A percentile compares a stretch with the other conserved stretches of the same genome.
Evolutionary conservation across 441 rosid genomes (phyloP).

Genomic region (Hura crepitans): DNA sequence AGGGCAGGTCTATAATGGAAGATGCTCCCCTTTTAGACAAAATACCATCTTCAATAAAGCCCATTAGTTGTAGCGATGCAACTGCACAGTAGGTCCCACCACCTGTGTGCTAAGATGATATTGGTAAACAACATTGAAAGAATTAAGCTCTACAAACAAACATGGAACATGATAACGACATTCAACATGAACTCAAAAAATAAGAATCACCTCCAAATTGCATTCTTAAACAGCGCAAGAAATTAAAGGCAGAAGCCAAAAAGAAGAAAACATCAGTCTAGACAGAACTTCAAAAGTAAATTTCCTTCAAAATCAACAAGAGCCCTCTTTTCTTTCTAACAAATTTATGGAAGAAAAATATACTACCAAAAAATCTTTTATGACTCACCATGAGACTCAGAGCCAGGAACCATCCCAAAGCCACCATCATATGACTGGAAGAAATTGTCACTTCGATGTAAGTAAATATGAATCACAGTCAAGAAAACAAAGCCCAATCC

Average conservation of each 20-base stretch:
- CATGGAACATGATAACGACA: not conserved
- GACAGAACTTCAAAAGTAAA: not conserved
- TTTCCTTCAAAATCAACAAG: slow-evolving; percentile 1
- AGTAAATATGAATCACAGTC: not conserved
- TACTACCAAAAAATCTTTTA: not conserved
- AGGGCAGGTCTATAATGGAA: slow-evolving; percentile 44
- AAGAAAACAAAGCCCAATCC: not conserved
- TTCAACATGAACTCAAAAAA: not conserved
- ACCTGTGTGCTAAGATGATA: slow-evolving; percentile 68
- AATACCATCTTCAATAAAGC: slow-evolving; percentile 61
- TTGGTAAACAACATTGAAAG: slow-evolving; percentile 38
- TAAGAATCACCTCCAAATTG: not conserved
- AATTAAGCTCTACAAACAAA: slow-evolving; percentile 11
- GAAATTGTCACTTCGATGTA: slow-evolving; percentile 17
- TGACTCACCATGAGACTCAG: slow-evolving; percentile 93
- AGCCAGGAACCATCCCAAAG: slow-evolving; percentile 85
- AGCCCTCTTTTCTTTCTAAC: not conserved
- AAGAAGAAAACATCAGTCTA: not conserved
- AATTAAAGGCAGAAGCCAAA: not conserved
- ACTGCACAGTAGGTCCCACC: slow-evolving; percentile 95
- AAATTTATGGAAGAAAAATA: not conserved
- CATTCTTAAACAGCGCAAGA: not conserved
- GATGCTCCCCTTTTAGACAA: slow-evolving; percentile 39
- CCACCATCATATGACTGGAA: slow-evolving; percentile 96
- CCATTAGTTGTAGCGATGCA: slow-evolving; percentile 85